Evolutionary conservation across 768 basidiomycete species (phyloP).

Genomic region (Neoboletus magnificus): DNA sequence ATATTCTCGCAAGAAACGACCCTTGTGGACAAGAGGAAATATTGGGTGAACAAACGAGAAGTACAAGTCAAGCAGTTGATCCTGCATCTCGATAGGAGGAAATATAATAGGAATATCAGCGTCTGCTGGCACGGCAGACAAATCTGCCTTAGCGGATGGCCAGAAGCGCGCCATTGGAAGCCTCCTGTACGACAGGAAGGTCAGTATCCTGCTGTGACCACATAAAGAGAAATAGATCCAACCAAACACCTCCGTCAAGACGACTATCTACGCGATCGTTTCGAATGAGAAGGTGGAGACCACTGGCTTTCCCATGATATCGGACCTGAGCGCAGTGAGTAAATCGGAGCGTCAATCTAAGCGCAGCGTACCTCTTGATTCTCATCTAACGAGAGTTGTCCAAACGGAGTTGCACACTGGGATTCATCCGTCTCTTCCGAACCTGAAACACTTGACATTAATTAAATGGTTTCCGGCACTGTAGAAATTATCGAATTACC

Average conservation of each 20-base stretch:
- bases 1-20: slow-evolving; percentile 64
- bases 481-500: slow-evolving; percentile 18
- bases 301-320: slow-evolving; percentile 77
- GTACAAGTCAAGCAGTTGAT: slow-evolving; percentile 68
- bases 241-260: slow-evolving; percentile 69
- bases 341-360: not conserved
- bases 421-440: slow-evolving; percentile 37
- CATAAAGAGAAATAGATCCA: slow-evolving; percentile 17
- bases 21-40: slow-evolving; percentile 78
- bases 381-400: slow-evolving; percentile 72
- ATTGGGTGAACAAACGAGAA: slow-evolving; percentile 83
- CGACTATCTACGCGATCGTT: slow-evolving; percentile 65
- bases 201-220: slow-evolving; percentile 11
- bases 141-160: slow-evolving; percentile 53
- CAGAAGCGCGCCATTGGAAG: slow-evolving; percentile 74
- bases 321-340: slow-evolving; percentile 55
- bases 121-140: slow-evolving; percentile 39
- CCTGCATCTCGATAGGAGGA: slow-evolving; percentile 61
- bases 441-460: slow-evolving; percentile 27
- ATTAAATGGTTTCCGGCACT: slow-evolving; percentile 2
- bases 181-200: slow-evolving; percentile 41
- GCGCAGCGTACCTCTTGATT: slow-evolving; percentile 56
- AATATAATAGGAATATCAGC: slow-evolving; percentile 46
- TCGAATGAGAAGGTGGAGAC: slow-evolving; percentile 68
- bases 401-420: slow-evolving; percentile 54